Percentiles rank a stretch among this genome's conserved stretches.
Conservation (phyloP, 495 filamentous ascomycete genomes). For the Lasiosphaeriaceae sp. region DNA sequence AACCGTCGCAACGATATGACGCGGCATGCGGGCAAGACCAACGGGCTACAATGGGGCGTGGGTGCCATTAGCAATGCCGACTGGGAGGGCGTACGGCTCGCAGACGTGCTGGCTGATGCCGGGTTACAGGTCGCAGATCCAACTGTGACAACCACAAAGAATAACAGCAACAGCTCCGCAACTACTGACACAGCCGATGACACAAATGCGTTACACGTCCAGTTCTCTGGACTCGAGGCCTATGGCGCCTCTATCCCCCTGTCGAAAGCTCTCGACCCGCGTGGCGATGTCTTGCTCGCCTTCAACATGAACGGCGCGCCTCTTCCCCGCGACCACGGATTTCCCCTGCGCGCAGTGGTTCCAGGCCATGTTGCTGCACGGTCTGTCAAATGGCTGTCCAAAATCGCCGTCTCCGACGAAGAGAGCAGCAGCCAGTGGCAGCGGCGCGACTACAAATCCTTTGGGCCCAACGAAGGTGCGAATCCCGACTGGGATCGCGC, state of each 20-base stretch:
- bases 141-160: conserved; percentile 5
- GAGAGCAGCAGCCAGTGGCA: conserved; percentile 59
- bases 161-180: no score
- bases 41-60: conserved; percentile 57
- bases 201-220: conserved; percentile 45
- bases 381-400: conserved; percentile 63
- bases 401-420: conserved; percentile 54
- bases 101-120: conserved; percentile 56
- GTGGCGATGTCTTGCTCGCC: conserved; percentile 58
- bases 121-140: conserved; percentile 29
- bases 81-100: conserved; percentile 57
- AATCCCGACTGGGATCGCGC: conserved; percentile 54
- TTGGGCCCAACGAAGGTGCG: conserved; percentile 53
- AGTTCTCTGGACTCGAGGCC: conserved; percentile 56
- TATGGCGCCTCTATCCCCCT: conserved; percentile 61
- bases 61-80: conserved; percentile 58
- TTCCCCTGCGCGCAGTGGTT: conserved; percentile 55
- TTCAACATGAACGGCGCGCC: conserved; percentile 58
- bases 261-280: conserved; percentile 47
- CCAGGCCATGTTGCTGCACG: conserved; percentile 60
- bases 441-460: conserved; percentile 59
- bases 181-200: not conserved
- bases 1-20: conserved; percentile 62
- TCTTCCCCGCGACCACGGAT: conserved; percentile 56
- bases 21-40: conserved; percentile 45